Evolutionary conservation across 257 asterid genomes (phyloP), one percentile per base, ranked within the genome.

Genomic region (Lycium ferocissimum): DNA sequence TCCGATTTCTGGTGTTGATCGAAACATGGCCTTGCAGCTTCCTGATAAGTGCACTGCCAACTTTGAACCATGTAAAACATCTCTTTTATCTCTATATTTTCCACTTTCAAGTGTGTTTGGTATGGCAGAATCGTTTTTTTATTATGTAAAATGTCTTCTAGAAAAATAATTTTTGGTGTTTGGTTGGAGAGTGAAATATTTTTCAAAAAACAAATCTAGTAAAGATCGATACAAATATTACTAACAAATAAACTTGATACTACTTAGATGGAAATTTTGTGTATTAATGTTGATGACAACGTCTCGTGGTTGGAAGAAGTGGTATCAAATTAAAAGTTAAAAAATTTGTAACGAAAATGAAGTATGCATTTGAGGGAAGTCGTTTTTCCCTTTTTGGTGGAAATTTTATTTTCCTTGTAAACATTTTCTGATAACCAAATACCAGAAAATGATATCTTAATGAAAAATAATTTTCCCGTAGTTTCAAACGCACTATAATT

Each of bases 1-100:
- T 71, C 97, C 99, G 1, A 94, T 96, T 78, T 88, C 97, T 1
- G 98, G 98, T 3, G 96, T 96, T 8, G 99, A 96, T 79, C 93
- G 98, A 6, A 75, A 59, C 89, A 88, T 90, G 88, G 99, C 99
- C 40, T 61, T 90, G 91, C 94, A 90, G 91, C 99, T 96, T 85
- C 99, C 99, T 1, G 94, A 89, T 65, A 95, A 94, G 88, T 95
- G 98, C 91, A 83, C 93, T 49, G 92, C 96, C 49, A 91, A 93
- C 93, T 96, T 96, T 84, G 97, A 92, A 81, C 95, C 98, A 85
- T 95, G 98, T 95, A 91, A 73, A 8, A 8, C 17, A 70, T 49
- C 84, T 66, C 17, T 26, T 33, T 2, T 65, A 67, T 38, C 69
- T 8, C 26, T 13, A 12, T 49, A n/a, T 2, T 0, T 8, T 53